Evolutionary conservation across 495 filamentous ascomycete species (phyloP).

Genomic region (Lasiosphaeris hirsuta): DNA sequence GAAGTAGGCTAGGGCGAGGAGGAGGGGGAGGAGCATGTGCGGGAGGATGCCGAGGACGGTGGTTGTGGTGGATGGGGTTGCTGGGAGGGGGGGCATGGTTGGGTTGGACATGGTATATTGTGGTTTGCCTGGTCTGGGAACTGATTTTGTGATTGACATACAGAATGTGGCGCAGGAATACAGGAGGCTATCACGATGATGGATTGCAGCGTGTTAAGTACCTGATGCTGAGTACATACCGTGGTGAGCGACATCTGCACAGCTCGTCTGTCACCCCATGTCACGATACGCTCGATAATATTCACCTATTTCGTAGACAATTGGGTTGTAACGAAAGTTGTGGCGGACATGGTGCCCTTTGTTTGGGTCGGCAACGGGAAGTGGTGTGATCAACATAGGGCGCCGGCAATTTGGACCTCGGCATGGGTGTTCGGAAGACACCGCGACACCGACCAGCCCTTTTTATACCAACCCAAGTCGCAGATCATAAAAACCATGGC

Average conservation of each 20-base stretch:
- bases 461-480: no score
- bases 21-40: constrained; percentile 10
- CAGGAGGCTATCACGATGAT: no score
- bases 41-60: constrained; percentile 12
- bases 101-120: neutral
- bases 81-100: neutral
- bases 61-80: neutral
- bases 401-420: neutral
- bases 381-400: neutral
- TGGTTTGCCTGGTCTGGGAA: no score
- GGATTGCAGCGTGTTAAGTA: no score
- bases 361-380: neutral
- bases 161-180: no score
- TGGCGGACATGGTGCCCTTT: neutral
- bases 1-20: constrained; percentile 8
- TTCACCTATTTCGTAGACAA: neutral
- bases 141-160: no score
- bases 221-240: no score
- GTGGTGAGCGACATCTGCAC: no score
- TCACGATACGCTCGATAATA: neutral
- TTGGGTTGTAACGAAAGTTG: neutral
- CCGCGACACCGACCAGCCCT: no score
- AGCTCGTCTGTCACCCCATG: neutral
- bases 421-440: neutral
- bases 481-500: no score